Conservation (phyloP, 2,329 filamentous ascomycete genomes). For the Trichoderma sp. region DNA sequence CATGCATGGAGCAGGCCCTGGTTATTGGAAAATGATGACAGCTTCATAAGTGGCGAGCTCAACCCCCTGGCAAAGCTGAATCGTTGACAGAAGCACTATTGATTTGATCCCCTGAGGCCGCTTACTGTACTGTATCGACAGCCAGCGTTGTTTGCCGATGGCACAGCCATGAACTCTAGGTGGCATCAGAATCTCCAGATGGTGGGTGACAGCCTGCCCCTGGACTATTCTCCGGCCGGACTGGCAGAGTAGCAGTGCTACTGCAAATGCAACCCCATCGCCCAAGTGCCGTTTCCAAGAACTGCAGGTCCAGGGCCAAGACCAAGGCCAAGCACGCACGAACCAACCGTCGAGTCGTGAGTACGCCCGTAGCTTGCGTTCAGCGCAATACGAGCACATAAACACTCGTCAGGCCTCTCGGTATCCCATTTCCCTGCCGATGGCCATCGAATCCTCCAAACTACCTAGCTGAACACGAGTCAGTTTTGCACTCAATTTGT, state of each 20-base stretch:
- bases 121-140: neutral
- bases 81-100: constrained; percentile 2
- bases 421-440: neutral
- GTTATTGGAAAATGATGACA: neutral
- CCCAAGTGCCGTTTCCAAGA: neutral
- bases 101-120: neutral
- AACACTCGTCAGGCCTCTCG: neutral
- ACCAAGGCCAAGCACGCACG: neutral
- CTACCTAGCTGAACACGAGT: constrained; percentile 1
- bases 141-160: neutral
- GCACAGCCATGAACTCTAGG: neutral
- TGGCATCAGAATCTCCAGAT: neutral
- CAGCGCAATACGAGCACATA: neutral
- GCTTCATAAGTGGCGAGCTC: neutral
- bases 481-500: neutral
- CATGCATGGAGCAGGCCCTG: neutral
- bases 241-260: neutral
- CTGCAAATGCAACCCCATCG: neutral
- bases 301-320: neutral
- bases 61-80: constrained; percentile 4
- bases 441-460: neutral
- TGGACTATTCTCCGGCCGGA: neutral
- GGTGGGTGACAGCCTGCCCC: neutral
- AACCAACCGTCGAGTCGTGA: neutral
- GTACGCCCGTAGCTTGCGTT: neutral